Percentiles rank a stretch among this genome's conserved stretches.
Evolutionary conservation across 495 filamentous ascomycete genomes (phyloP).

Genomic region (Podospora bellae-mahoneyi): DNA sequence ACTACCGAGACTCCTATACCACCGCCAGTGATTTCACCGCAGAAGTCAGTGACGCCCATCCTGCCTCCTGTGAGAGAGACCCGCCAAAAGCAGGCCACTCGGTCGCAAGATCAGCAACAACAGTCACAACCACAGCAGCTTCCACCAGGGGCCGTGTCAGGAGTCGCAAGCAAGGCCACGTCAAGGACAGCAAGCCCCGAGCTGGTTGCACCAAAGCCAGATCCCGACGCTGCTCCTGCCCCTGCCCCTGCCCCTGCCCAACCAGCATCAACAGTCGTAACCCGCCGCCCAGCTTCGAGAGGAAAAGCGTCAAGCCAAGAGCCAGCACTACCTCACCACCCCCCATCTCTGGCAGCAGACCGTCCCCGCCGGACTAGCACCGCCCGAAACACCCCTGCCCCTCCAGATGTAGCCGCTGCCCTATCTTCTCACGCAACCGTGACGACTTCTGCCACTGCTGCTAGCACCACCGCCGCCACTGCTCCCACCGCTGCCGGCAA

Average conservation of each 20-base stretch:
- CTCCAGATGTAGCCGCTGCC: slow-evolving; percentile 30
- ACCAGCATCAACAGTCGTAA: slow-evolving; percentile 15
- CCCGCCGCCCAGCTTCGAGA: slow-evolving; percentile 45
- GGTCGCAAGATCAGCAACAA: slow-evolving; percentile 32
- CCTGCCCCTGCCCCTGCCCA: slow-evolving; percentile 20
- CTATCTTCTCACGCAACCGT: background rate
- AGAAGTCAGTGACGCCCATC: slow-evolving; percentile 54
- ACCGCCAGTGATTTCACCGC: slow-evolving; percentile 36
- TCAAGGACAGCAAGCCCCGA: slow-evolving; percentile 34
- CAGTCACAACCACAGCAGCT: background rate
- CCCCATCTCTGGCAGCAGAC: slow-evolving; percentile 43
- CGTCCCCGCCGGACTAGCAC: slow-evolving; percentile 55
- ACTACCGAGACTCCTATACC: slow-evolving; percentile 33
- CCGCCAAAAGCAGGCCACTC: slow-evolving; percentile 30
- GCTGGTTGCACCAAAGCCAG: slow-evolving; percentile 31
- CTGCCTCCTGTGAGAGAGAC: slow-evolving; percentile 47
- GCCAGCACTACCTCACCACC: slow-evolving; percentile 28
- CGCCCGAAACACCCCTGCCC: slow-evolving; percentile 55
- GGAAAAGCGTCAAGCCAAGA: slow-evolving; percentile 51
- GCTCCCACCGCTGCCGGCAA: background rate
- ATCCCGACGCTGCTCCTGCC: slow-evolving; percentile 28
- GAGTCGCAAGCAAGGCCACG: slow-evolving; percentile 25
- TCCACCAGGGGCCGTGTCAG: slow-evolving; percentile 12
- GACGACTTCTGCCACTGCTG: background rate
- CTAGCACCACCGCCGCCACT: background rate